These are phyloP conservation scores for Pseudisothecium myosuroides DNA, from an alignment of 225 moss, liverwort and hornwort genomes.

Conservation along the genomic window DNA sequence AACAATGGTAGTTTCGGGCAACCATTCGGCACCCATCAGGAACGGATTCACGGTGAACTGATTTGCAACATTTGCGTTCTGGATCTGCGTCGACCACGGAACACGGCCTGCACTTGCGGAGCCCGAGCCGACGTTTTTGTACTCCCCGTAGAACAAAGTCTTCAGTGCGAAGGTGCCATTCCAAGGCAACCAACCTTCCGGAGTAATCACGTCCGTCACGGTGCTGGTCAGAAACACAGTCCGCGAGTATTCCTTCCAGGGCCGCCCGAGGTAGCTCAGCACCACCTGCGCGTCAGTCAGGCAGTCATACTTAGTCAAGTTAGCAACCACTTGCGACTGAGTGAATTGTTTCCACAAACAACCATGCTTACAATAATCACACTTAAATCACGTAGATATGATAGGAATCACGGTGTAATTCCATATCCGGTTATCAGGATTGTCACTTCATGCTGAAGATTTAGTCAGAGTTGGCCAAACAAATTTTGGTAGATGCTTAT, in stretches of 20 bases:
- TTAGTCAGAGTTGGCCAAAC: neutral
- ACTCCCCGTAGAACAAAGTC: constrained; percentile 63
- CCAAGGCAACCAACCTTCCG: constrained; percentile 64
- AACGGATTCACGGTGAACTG: neutral
- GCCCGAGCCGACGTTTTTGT: constrained; percentile 27
- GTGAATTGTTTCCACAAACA: neutral
- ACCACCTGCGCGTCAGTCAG: neutral
- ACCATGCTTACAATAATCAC: too few species aligned
- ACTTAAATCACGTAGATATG: neutral
- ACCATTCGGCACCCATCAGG: neutral
- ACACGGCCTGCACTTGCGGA: constrained; percentile 14
- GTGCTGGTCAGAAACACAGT: constrained; percentile 24
- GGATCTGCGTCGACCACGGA: constrained; percentile 44
- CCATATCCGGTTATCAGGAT: accelerated
- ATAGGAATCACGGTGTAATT: neutral
- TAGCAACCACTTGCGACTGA: too few species aligned
- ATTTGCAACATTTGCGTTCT: neutral
- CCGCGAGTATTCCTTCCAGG: constrained; percentile 67
- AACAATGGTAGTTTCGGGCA: neutral
- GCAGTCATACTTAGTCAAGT: neutral
- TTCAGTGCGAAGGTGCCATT: constrained; percentile 38
- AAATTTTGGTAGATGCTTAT: neutral
- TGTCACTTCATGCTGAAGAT: neutral
- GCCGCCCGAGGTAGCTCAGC: constrained; percentile 48
- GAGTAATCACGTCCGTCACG: constrained; percentile 23